These are phyloP conservation scores for Calonectria leucothoes DNA, from an alignment of 2,329 filamentous ascomycete species.

Conservation along the genomic window DNA sequence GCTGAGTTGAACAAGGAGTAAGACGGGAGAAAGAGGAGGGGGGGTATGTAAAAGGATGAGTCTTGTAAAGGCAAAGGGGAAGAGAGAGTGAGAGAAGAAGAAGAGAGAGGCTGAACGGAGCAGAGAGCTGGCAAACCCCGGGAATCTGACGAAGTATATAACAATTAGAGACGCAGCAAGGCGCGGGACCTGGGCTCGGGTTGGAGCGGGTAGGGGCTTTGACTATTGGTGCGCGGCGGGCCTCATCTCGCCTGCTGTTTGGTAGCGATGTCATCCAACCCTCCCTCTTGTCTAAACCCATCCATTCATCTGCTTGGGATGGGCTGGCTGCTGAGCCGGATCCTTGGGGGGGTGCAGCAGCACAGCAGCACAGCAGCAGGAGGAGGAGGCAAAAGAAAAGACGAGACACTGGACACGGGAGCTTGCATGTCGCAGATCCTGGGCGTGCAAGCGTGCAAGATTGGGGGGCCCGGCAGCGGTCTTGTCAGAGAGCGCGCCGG, in stretches of 20 bases:
- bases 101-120: constrained; percentile 34
- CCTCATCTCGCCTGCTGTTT: constrained; percentile 39
- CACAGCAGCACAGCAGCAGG: constrained; percentile 2
- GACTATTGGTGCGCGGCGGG: constrained; percentile 39
- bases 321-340: constrained; percentile 23
- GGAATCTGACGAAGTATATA: constrained; percentile 36
- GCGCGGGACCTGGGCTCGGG: constrained; percentile 30
- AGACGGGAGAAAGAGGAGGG: neutral
- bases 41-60: neutral
- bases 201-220: constrained; percentile 35
- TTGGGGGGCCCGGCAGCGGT: constrained; percentile 19
- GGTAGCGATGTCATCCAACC: constrained; percentile 28
- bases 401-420: constrained; percentile 33
- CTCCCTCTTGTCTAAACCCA: constrained; percentile 6
- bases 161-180: constrained; percentile 38
- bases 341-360: constrained; percentile 16
- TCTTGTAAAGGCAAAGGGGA: neutral
- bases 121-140: constrained; percentile 33
- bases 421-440: constrained; percentile 38
- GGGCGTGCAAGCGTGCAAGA: constrained; percentile 22
- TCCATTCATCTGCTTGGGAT: constrained; percentile 22
- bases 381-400: constrained; percentile 29
- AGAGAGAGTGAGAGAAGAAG: constrained; percentile 8
- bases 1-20: neutral
- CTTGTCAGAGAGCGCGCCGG: constrained; percentile 21